phyloP scores from a whole-genome alignment of 2,329 filamentous ascomycete species.

The Venturia oleaginea region DNA sequence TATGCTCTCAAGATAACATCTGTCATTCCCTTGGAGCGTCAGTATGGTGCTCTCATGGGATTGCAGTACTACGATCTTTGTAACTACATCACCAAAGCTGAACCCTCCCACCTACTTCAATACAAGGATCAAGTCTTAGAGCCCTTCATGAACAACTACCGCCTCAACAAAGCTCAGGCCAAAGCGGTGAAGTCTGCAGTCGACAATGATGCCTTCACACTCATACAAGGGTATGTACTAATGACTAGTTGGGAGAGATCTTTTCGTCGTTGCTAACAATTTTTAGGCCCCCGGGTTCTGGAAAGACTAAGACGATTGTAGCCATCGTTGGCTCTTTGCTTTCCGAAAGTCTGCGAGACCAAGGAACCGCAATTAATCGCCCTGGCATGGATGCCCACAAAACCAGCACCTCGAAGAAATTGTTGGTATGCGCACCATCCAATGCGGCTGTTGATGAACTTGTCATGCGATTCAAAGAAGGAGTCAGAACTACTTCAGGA shows the following conservation, averaged over 20 bases:
- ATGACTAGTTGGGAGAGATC: background rate
- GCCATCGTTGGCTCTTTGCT: slow-evolving; percentile 88
- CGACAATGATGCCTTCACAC: slow-evolving; percentile 92
- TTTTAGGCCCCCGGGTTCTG: slow-evolving; percentile 76
- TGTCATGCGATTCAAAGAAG: slow-evolving; percentile 82
- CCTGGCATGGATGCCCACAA: slow-evolving; percentile 17
- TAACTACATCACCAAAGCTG: slow-evolving; percentile 80
- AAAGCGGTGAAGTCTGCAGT: slow-evolving; percentile 85
- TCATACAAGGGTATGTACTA: slow-evolving; percentile 70
- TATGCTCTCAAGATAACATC: slow-evolving; percentile 79
- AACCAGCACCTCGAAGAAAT: slow-evolving; percentile 55
- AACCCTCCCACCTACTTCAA: slow-evolving; percentile 77
- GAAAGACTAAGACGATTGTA: slow-evolving; percentile 96
- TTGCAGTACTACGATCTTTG: slow-evolving; percentile 94
- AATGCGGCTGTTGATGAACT: slow-evolving; percentile 96
- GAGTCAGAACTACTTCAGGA: slow-evolving; percentile 70
- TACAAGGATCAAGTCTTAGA: slow-evolving; percentile 68
- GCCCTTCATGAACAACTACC: slow-evolving; percentile 65
- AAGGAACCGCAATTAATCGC: slow-evolving; percentile 35
- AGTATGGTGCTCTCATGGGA: slow-evolving; percentile 85
- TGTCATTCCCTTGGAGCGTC: slow-evolving; percentile 88
- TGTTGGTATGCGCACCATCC: slow-evolving; percentile 94
- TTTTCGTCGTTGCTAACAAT: slow-evolving; percentile 18
- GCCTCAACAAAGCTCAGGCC: slow-evolving; percentile 80
- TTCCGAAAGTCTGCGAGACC: slow-evolving; percentile 45